Percentiles rank a stretch among this genome's conserved stretches.
Conservation (phyloP, 2,329 filamentous ascomycete genomes). For the Pseudocercospora fijiensis region DNA sequence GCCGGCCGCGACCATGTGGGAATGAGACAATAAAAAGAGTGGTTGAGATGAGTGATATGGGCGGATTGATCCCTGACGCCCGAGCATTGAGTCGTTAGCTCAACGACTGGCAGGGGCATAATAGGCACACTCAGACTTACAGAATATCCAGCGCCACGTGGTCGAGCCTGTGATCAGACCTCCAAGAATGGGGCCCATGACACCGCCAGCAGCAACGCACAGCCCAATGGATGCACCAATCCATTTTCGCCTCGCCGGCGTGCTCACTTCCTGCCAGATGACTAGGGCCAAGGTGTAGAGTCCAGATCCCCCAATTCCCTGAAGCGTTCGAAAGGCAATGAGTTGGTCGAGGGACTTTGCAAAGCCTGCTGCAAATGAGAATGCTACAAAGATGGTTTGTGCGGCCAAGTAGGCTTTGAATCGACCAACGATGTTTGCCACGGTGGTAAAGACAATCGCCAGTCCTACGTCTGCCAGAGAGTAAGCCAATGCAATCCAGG, state of each 20-base stretch:
- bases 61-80: slow-evolving; percentile 52
- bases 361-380: slow-evolving; percentile 56
- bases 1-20: slow-evolving; percentile 41
- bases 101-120: not conserved
- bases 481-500: slow-evolving; percentile 59
- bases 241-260: slow-evolving; percentile 43
- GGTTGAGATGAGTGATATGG: slow-evolving; percentile 51
- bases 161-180: slow-evolving; percentile 11
- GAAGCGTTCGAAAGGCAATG: slow-evolving; percentile 59
- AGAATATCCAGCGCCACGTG: slow-evolving; percentile 14
- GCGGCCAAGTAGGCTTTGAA: slow-evolving; percentile 53
- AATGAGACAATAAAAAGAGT: slow-evolving; percentile 52
- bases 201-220: slow-evolving; percentile 27
- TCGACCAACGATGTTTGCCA: slow-evolving; percentile 57
- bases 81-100: slow-evolving; percentile 1
- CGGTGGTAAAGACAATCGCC: slow-evolving; percentile 54
- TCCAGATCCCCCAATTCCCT: slow-evolving; percentile 62
- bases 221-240: slow-evolving; percentile 53
- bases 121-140: not conserved
- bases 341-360: slow-evolving; percentile 54
- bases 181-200: slow-evolving; percentile 23
- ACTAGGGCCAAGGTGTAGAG: slow-evolving; percentile 45
- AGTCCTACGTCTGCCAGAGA: slow-evolving; percentile 59
- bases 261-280: slow-evolving; percentile 7
- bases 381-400: slow-evolving; percentile 57